Conservation (phyloP, 805 yeast species). For the Candida hispaniensis region DNA sequence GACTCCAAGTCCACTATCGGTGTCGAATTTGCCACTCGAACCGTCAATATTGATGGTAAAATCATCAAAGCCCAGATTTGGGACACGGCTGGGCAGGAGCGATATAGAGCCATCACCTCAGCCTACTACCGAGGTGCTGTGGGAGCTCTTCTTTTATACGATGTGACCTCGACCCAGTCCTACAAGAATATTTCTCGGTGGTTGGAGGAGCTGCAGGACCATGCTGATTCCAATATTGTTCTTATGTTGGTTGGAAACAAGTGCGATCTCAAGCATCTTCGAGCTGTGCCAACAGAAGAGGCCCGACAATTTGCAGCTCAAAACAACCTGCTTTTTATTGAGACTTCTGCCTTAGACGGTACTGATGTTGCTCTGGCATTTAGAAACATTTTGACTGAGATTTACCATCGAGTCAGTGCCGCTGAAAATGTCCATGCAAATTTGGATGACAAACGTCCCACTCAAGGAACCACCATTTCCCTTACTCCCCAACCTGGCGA, state of each 20-base stretch:
- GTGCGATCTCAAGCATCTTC: conserved; percentile 80
- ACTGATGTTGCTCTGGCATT: conserved; percentile 93
- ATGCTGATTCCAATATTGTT: conserved; percentile 93
- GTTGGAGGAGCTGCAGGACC: conserved; percentile 92
- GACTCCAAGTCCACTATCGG: conserved; percentile 95
- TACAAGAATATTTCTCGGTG: conserved; percentile 82
- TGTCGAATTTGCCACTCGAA: conserved; percentile 95
- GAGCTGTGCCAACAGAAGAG: conserved; percentile 95
- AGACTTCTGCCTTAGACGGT: conserved; percentile 44
- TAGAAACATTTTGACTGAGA: conserved; percentile 84
- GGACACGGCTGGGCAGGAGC: conserved; percentile 99
- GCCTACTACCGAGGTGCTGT: conserved; percentile 98
- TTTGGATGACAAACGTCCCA: conserved; percentile 47
- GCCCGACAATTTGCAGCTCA: conserved; percentile 57
- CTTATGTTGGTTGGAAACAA: conserved; percentile 95
- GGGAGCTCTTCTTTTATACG: conserved; percentile 92
- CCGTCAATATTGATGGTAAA: conserved; percentile 89
- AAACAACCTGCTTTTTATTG: conserved; percentile 16
- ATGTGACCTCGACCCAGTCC: conserved; percentile 85
- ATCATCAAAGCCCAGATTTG: conserved; percentile 95
- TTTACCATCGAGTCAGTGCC: conserved; percentile 83
- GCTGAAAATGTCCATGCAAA: conserved; percentile 87
- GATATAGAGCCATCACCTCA: conserved; percentile 94
- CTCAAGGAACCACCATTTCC: conserved; percentile 81
- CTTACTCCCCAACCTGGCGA: conserved; percentile 90